phyloP scores from a whole-genome alignment of 2,329 filamentous ascomycete species.

The Aspergillus proliferans region DNA sequence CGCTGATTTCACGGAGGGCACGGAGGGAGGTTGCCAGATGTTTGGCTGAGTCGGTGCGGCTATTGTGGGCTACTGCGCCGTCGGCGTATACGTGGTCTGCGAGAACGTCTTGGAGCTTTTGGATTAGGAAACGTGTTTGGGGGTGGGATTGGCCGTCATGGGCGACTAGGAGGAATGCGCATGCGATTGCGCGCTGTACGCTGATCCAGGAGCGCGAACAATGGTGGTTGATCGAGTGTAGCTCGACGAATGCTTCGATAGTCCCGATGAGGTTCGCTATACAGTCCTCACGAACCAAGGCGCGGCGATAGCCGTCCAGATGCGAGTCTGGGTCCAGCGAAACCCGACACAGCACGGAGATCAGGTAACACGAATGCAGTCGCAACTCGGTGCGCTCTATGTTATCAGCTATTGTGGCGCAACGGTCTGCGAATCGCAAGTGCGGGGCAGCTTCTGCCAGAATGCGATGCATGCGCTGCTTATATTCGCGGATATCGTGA shows the following conservation, averaged over 20 bases:
- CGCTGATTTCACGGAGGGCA: slow-evolving; percentile 26
- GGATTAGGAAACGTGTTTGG: slow-evolving; percentile 23
- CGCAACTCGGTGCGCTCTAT: slow-evolving; percentile 54
- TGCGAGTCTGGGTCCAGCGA: slow-evolving; percentile 42
- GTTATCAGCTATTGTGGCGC: slow-evolving; percentile 39
- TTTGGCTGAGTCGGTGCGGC: slow-evolving; percentile 28
- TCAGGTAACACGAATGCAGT: slow-evolving; percentile 56
- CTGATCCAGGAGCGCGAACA: slow-evolving; percentile 39
- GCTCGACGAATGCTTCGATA: slow-evolving; percentile 52
- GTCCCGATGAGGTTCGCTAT: slow-evolving; percentile 48
- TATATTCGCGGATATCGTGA: slow-evolving; percentile 48
- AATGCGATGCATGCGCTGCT: slow-evolving; percentile 50
- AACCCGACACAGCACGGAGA: slow-evolving; percentile 53
- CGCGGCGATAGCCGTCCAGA: slow-evolving; percentile 31
- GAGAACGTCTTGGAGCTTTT: slow-evolving; percentile 23
- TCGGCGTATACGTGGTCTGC: slow-evolving; percentile 27
- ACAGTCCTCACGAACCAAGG: slow-evolving; percentile 44
- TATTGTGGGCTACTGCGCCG: slow-evolving; percentile 16
- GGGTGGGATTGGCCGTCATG: slow-evolving; percentile 19
- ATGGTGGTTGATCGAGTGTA: slow-evolving; percentile 34
- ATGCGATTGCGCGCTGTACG: slow-evolving; percentile 36
- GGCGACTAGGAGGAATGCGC: slow-evolving; percentile 33
- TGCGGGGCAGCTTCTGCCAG: slow-evolving; percentile 52
- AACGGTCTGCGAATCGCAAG: slow-evolving; percentile 44
- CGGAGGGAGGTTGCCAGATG: slow-evolving; percentile 28